Percentiles rank a stretch among this genome's conserved stretches.
These are phyloP conservation scores for Huntiella bhutanensis DNA, from an alignment of 2,329 filamentous ascomycete genomes.

Conservation along the genomic window DNA sequence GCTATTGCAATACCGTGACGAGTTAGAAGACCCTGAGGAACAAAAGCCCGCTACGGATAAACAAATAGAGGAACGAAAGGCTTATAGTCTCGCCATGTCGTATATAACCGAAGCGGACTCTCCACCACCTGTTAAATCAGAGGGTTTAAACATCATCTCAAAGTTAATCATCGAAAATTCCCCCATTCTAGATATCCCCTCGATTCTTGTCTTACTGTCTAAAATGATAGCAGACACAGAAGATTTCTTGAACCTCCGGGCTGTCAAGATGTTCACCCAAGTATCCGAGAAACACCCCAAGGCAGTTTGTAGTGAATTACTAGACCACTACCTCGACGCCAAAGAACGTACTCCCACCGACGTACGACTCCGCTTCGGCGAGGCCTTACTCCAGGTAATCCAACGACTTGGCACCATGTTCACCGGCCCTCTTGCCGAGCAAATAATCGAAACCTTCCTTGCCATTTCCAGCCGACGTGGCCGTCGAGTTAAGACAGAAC, in stretches of 20 bases:
- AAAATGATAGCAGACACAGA: constrained; percentile 46
- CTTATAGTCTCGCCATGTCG: constrained; percentile 41
- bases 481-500: constrained; percentile 38
- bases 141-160: constrained; percentile 43
- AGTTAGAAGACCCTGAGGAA: constrained; percentile 27
- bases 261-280: constrained; percentile 44
- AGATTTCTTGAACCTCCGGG: constrained; percentile 52
- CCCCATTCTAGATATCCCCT: constrained; percentile 45
- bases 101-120: constrained; percentile 44
- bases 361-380: constrained; percentile 47
- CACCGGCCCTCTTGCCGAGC: constrained; percentile 29
- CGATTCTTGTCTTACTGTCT: constrained; percentile 42
- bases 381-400: constrained; percentile 46
- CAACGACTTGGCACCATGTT: constrained; percentile 40
- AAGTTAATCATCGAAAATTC: constrained; percentile 35
- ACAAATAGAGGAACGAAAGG: constrained; percentile 40
- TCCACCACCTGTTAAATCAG: constrained; percentile 45
- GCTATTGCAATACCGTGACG: constrained; percentile 35
- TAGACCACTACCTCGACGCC: constrained; percentile 49
- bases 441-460: constrained; percentile 39
- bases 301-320: constrained; percentile 40
- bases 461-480: constrained; percentile 45
- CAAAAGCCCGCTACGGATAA: constrained; percentile 24
- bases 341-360: constrained; percentile 40
- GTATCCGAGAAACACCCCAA: constrained; percentile 43